Evolutionary conservation across 2,329 filamentous ascomycete genomes (phyloP).

Genomic region (Ascocoryne sarcoides): DNA sequence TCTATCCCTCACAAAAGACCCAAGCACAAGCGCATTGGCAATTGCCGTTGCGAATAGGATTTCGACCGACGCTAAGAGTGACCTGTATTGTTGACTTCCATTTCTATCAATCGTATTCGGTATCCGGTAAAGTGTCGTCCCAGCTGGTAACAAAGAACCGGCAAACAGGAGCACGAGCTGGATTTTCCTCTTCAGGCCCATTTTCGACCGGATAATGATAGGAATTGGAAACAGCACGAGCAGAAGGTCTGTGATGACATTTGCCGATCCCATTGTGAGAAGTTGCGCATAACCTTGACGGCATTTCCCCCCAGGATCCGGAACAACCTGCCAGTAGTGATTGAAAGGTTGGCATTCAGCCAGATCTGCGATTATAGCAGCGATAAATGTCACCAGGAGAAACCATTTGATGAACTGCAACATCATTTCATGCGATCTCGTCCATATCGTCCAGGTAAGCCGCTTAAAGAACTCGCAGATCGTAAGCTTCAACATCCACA

Average conservation of each 20-base stretch:
- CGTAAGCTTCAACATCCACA: slow-evolving; percentile 87
- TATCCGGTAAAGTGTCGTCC: slow-evolving; percentile 73
- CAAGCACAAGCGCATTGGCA: slow-evolving; percentile 81
- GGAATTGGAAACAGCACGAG: slow-evolving; percentile 84
- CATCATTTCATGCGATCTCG: slow-evolving; percentile 62
- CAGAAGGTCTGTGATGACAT: slow-evolving; percentile 80
- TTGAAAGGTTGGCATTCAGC: slow-evolving; percentile 71
- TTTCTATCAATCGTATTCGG: slow-evolving; percentile 61
- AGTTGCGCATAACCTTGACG: slow-evolving; percentile 82
- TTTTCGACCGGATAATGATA: slow-evolving; percentile 71
- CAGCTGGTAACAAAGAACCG: slow-evolving; percentile 71
- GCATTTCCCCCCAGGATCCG: slow-evolving; percentile 78
- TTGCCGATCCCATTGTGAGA: slow-evolving; percentile 80
- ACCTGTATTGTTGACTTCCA: slow-evolving; percentile 78
- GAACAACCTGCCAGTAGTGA: slow-evolving; percentile 73
- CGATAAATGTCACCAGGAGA: slow-evolving; percentile 69
- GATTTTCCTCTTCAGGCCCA: slow-evolving; percentile 68
- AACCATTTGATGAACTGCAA: slow-evolving; percentile 67
- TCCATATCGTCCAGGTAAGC: slow-evolving; percentile 75
- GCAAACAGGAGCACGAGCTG: slow-evolving; percentile 76
- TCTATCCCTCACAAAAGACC: slow-evolving; percentile 84
- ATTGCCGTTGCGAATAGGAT: slow-evolving; percentile 81
- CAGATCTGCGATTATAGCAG: slow-evolving; percentile 71
- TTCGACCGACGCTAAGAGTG: slow-evolving; percentile 81
- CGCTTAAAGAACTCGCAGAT: slow-evolving; percentile 88